Evolutionary conservation across 2,329 filamentous ascomycete species (phyloP), one percentile per base, ranked within the genome.

Genomic region (Xylariales sp.): DNA sequence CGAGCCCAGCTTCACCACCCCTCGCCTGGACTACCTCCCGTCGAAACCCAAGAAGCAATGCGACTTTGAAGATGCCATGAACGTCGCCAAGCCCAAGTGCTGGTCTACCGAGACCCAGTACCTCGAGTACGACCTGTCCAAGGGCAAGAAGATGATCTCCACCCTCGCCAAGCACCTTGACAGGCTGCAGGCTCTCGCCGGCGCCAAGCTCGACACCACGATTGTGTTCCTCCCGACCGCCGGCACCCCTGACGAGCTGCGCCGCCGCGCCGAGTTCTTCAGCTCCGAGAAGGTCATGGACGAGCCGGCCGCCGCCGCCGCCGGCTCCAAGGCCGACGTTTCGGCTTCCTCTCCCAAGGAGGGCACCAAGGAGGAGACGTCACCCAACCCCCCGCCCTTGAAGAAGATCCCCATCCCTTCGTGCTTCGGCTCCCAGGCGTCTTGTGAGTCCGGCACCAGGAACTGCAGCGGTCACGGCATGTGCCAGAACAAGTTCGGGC

Each of bases 401-500:
- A 42, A 63, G 41, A 54, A 61, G 43, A 52, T 61, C 25, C 47
- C 69, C 17, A 71, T 90, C 32, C 83, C 86, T 6, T 64, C 78
- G 31, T 97, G 91, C 73, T 91, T 94, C 70, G 59, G 70, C 37
- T 82, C 81, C 3, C 65, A 80, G 50, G 78, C 81, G 28, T 69
- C 74, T 40, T 97, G 91, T 65, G 65, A 74, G 34, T 71, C 72
- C 40, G 69, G 67, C 28, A 98, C 93, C 3, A 75, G 79, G 51
- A 80, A 79, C 57, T 98, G 93, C 73, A 88, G 85, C 12, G 81
- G 84, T 38, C 89, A 93, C 61, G 93, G 93, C 32, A 56, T 62
- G 19, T 97, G 93, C 69, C 67, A 74, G 48, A 71, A 84, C 58
- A 84, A 83, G 54, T 89, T 56, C 12, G 56, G 58, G 38, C 55